Evolutionary conservation across 352 stramenopile genomes (phyloP), one percentile per base, ranked within the genome.

Genomic region (Globisporangium uncinulatum): DNA sequence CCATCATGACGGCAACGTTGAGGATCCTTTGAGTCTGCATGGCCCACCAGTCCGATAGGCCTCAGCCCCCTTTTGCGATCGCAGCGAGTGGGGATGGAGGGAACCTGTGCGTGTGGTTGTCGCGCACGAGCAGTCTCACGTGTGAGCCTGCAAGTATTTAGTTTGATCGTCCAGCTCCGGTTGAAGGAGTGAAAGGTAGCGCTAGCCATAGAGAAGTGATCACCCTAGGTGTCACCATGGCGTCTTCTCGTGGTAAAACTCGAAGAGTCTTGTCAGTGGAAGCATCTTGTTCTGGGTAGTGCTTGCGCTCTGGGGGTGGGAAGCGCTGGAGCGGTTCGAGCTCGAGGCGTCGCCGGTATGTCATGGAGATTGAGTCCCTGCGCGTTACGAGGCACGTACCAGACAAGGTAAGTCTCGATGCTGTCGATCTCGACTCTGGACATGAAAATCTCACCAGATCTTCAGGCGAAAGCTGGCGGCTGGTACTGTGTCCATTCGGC

Each of bases 1-100:
- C 45, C 24, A 61, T 89, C 32, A 70, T 79, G 46, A 39, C 59
- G 13, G 47, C 24, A 39, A 57, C 68, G 15, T 64, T 67, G 63
- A 43, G 59, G n/a, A 56, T 43, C 39, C 44, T 50, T 17, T 51
- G 64, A 67, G 39, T 57, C 29, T 36, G 0, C 36, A 45, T 41
- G 20, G 20, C 8, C 21, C 19, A 11, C 4, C 24, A 21, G 13
- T 14, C 9, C 8, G 19, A 29, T 29, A 34, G 14, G 45, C 32
- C 17, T 44, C 48, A 10, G 21, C 48, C 11, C 31, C 32, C 31
- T 54, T 54, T 54, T 54, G 32, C 49, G 49, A 31, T 10, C 32
- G 49, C 55, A 55, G 55, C 39, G 48, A 54, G 14, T 13, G 31
- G 20, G 19, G 29, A 24, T 15, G 36, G 17, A 34, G 34, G 34